These are phyloP conservation scores for Mortierella sp. DNA, from an alignment of 371 early-diverging fungal species.

Conservation along the genomic window DNA sequence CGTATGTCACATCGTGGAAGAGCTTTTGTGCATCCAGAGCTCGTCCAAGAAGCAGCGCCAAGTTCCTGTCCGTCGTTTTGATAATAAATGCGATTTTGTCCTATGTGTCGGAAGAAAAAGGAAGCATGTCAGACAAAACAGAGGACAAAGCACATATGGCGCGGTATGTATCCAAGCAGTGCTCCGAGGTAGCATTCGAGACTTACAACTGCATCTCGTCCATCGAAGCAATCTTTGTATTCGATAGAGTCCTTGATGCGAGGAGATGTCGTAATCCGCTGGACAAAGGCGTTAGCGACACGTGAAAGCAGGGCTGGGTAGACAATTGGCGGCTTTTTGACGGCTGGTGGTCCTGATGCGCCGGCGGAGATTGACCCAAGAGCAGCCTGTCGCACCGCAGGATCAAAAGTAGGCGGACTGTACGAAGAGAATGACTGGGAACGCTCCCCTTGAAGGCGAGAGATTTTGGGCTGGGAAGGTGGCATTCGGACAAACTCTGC, in stretches of 20 bases:
- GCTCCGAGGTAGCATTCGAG: not conserved
- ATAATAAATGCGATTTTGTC: slow-evolving; percentile 81
- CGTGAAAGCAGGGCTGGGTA: slow-evolving; percentile 89
- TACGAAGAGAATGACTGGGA: slow-evolving; percentile 63
- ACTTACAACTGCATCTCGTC: slow-evolving; percentile 86
- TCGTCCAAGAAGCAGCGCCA: slow-evolving; percentile 88
- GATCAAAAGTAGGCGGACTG: slow-evolving; percentile 43
- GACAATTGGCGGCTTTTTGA: slow-evolving; percentile 62
- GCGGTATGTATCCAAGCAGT: not conserved
- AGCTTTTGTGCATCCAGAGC: slow-evolving; percentile 89
- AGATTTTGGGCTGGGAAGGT: slow-evolving; percentile 45
- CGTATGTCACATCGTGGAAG: slow-evolving; percentile 92
- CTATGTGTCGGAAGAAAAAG: slow-evolving; percentile 56
- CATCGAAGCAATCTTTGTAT: slow-evolving; percentile 86
- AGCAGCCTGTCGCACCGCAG: slow-evolving; percentile 27
- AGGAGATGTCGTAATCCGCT: slow-evolving; percentile 59
- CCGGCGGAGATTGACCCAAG: slow-evolving; percentile 32
- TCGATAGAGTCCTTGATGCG: slow-evolving; percentile 84
- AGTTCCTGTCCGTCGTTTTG: slow-evolving; percentile 86
- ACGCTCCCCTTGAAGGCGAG: slow-evolving; percentile 59
- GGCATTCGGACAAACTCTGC: slow-evolving; percentile 51
- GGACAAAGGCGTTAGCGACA: slow-evolving; percentile 82
- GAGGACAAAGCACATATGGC: not conserved
- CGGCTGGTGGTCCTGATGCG: slow-evolving; percentile 22
- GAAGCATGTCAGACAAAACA: not conserved